These are phyloP conservation scores for Combretum micranthum DNA, from an alignment of 345 rosid genomes.

Conservation along the genomic window DNA sequence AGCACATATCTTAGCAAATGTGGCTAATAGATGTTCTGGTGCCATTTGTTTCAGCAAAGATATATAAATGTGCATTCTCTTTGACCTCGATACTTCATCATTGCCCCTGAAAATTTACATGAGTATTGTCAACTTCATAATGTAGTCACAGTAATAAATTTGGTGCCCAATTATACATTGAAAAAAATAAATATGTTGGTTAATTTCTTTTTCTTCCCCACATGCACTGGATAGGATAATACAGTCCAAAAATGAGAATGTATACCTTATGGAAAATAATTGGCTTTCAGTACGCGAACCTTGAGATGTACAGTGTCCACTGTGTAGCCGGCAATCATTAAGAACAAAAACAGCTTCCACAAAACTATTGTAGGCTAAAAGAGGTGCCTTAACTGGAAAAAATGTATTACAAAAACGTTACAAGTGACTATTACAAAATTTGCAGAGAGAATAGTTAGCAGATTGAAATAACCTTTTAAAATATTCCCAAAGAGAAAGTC, in stretches of 20 bases:
- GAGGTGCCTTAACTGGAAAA: conserved; percentile 77
- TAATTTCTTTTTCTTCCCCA: too few relatives aligned
- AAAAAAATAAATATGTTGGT: too few relatives aligned
- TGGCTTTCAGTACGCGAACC: conserved; percentile 42
- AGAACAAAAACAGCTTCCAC: conserved; percentile 88
- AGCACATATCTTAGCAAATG: conserved; percentile 91
- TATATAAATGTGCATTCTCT: conserved; percentile 75
- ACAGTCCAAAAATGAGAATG: background rate
- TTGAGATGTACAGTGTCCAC: conserved; percentile 47
- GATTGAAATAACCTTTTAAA: conserved; percentile 51
- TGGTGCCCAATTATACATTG: too few relatives aligned
- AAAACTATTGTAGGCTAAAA: conserved; percentile 93
- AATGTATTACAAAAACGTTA: conserved; percentile 13
- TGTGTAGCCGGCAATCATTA: conserved; percentile 67
- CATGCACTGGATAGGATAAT: too few relatives aligned
- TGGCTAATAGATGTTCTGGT: conserved; percentile 88
- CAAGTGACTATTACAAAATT: conserved; percentile 1
- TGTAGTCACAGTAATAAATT: background rate
- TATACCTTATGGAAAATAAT: conserved; percentile 63
- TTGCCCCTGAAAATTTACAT: conserved; percentile 51
- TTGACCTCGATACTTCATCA: conserved; percentile 65
- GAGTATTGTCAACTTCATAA: background rate
- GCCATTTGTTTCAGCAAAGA: conserved; percentile 94
- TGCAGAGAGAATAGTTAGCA: conserved; percentile 7
- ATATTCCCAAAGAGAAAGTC: conserved; percentile 85